Conservation (phyloP, 805 yeast species). For the Yarrowia sp. region DNA sequence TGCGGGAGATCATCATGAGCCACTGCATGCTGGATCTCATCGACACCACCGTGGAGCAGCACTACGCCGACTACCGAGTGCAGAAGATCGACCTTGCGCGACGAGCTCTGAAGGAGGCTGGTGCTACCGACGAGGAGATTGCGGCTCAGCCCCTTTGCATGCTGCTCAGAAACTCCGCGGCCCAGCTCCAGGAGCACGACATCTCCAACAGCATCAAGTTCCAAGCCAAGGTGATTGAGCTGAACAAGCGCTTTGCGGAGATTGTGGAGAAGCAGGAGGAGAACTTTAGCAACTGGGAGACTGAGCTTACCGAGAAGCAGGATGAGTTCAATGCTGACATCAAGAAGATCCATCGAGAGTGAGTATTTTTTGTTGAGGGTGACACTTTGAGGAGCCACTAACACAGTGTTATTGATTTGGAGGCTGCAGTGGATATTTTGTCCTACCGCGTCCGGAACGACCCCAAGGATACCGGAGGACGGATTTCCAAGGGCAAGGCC, state of each 20-base stretch:
- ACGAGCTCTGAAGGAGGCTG: conserved; percentile 75
- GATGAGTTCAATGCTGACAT: conserved; percentile 31
- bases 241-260: conserved; percentile 81
- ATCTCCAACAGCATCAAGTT: conserved; percentile 61
- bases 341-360: conserved; percentile 16
- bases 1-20: conserved; percentile 67
- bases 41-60: conserved; percentile 71
- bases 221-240: conserved; percentile 77
- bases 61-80: conserved; percentile 79
- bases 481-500: conserved; percentile 18
- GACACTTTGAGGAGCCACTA: not conserved
- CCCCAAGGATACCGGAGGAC: conserved; percentile 12
- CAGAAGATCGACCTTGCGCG: conserved; percentile 79
- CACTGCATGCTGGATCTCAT: conserved; percentile 75
- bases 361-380: not conserved
- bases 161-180: conserved; percentile 29
- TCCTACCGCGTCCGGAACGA: conserved; percentile 17
- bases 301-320: conserved; percentile 51
- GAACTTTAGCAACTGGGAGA: conserved; percentile 89
- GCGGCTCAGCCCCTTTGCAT: conserved; percentile 8
- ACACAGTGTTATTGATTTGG: conserved; percentile 17
- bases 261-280: conserved; percentile 88
- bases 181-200: conserved; percentile 40
- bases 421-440: conserved; percentile 16
- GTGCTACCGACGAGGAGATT: conserved; percentile 73